Evolutionary conservation across 768 basidiomycete species (phyloP), one percentile per base, ranked within the genome.

Genomic region (Pholiota conissans): DNA sequence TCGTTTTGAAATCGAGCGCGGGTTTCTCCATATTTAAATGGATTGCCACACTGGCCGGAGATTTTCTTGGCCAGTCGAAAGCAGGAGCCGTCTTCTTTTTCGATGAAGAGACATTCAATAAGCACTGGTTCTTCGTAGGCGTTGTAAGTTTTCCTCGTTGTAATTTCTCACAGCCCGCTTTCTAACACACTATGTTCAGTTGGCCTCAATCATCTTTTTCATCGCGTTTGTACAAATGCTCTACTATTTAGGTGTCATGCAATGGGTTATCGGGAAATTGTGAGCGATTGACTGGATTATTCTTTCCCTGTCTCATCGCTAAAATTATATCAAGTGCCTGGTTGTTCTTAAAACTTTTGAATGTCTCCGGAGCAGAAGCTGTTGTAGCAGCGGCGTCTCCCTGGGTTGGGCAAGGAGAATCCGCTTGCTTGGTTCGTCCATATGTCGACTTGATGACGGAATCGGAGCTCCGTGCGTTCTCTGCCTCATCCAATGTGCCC

Each of bases 361-460:
- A 90, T 61, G 83, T 96, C 29, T 95, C 94, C n/a, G 94, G 95
- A 57, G 94, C 93, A 3, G 94, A 96, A 69, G 93, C 94, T 32
- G 89, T 96, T 56, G 92, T 96, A 39, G 93, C 94, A 26, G 86
- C 94, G 48, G 87, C 93, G 13, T 94, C 93, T 0, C 94, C 94
- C n/a, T 96, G 90, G 83, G 85, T 96, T 62, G 94, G 94, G 18
- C 90, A 91, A 72, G 74, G 80, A 63, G 93, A 95, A 71, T 89
- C 86, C 20, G 92, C 91, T 46, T 93, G 92, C 71, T 76, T 95
- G 61, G 91, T 94, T 62, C 82, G 80, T 52, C 93, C 92, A 30
- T 93, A 91, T 67, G 85, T 93, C 64, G 89, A 92, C 65, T 69
- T 84, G 54, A 93, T 93, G 89, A 93, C 93, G 32, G 81, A 80